These are phyloP conservation scores for Agrostemma githago DNA, from an alignment of 148 eudicot species.

Conservation along the genomic window DNA sequence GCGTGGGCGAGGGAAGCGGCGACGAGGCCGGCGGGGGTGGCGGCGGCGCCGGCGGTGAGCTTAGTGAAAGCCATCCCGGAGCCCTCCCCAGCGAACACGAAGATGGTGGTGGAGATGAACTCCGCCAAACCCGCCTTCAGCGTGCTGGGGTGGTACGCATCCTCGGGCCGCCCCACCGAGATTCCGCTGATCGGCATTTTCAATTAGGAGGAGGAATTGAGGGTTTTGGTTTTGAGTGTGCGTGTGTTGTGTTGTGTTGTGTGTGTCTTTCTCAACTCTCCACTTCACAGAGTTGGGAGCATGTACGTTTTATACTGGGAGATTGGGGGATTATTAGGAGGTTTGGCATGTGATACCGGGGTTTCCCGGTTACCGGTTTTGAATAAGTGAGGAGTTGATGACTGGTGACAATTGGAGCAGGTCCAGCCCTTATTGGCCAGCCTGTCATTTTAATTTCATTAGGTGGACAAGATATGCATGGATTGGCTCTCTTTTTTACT, in stretches of 20 bases:
- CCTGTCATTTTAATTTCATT: conserved; percentile 19
- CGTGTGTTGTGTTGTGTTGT: not conserved
- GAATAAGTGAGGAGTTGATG: not conserved
- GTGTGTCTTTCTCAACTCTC: not conserved
- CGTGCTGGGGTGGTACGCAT: conserved; percentile 35
- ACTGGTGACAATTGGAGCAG: not conserved
- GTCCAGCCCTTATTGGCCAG: conserved; percentile 13
- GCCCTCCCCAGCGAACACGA: conserved; percentile 50
- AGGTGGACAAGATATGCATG: conserved; percentile 9
- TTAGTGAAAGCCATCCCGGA: conserved; percentile 50
- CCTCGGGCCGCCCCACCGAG: conserved; percentile 26
- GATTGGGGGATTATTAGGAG: not conserved
- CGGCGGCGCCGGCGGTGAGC: conserved; percentile 34
- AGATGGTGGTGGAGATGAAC: conserved; percentile 42
- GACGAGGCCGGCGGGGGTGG: conserved; percentile 50
- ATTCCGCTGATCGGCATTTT: conserved; percentile 35
- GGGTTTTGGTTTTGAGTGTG: too few relatives aligned
- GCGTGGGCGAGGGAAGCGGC: conserved; percentile 48
- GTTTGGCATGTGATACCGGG: conserved; percentile 7
- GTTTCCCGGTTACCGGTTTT: conserved; percentile 20
- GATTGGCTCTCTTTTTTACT: not conserved
- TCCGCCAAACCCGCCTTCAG: conserved; percentile 40
- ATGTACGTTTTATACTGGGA: conserved; percentile 1
- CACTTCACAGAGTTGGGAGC: conserved; percentile 16
- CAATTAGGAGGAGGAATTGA: too few relatives aligned